These are phyloP conservation scores for Bauhinia variegata DNA, from an alignment of 306 rosid genomes.

Conservation along the genomic window DNA sequence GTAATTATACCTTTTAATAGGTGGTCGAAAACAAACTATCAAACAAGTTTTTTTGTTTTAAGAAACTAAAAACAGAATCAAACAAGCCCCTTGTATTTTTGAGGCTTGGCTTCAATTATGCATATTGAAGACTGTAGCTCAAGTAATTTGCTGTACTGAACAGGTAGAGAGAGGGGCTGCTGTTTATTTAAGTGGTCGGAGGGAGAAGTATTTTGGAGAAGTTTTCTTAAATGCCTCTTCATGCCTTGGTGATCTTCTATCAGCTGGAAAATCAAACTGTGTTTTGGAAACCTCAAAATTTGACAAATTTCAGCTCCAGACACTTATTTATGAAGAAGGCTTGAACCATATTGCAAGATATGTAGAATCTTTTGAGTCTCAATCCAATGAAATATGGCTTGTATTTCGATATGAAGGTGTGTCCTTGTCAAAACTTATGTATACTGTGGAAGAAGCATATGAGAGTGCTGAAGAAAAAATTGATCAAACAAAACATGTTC, in stretches of 20 bases:
- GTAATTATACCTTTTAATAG: no score
- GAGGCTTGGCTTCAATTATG: no score
- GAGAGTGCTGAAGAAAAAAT: conserved; percentile 47
- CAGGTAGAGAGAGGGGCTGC: conserved; percentile 95
- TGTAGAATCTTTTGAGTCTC: conserved; percentile 91
- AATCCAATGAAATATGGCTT: conserved; percentile 92
- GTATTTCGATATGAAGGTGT: conserved; percentile 81
- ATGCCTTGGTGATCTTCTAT: conserved; percentile 56
- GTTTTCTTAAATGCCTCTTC: conserved; percentile 77
- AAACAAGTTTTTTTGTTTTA: no score
- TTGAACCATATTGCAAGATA: conserved; percentile 92
- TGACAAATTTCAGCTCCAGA: conserved; percentile 39
- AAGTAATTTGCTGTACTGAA: conserved; percentile 37
- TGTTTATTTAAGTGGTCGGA: conserved; percentile 87
- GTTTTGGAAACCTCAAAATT: conserved; percentile 51
- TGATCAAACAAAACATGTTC: conserved; percentile 62
- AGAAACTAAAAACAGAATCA: no score
- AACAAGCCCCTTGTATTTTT: no score
- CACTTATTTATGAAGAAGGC: conserved; percentile 71
- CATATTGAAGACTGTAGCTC: conserved; percentile 25
- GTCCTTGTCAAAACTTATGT: conserved; percentile 83
- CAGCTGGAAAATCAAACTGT: conserved; percentile 52
- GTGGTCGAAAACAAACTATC: no score
- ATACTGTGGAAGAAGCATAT: conserved; percentile 64
- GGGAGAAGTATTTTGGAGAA: conserved; percentile 95